These are phyloP conservation scores for Leccinum ponderosum DNA, from an alignment of 1,284 basidiomycete species.

Conservation along the genomic window DNA sequence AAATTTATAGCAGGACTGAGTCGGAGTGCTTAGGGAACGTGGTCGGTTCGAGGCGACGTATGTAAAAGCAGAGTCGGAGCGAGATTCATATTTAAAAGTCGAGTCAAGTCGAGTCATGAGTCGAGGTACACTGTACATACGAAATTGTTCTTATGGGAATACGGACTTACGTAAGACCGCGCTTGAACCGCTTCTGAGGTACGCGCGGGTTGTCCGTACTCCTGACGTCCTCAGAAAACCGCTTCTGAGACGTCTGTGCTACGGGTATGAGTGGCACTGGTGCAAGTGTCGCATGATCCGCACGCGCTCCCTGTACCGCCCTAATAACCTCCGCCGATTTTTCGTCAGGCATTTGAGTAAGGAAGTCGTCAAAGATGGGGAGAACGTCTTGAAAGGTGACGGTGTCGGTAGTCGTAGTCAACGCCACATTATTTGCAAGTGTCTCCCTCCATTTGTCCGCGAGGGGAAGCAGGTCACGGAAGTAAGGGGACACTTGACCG, in stretches of 20 bases:
- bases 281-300: no score
- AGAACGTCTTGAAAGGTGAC: not conserved
- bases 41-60: no score
- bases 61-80: not conserved
- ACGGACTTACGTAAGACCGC: not conserved
- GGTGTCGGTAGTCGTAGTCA: not conserved
- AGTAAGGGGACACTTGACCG: not conserved
- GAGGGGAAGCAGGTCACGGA: not conserved
- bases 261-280: no score
- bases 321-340: not conserved
- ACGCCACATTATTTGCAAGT: not conserved
- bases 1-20: not conserved
- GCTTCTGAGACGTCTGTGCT: not conserved
- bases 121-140: not conserved
- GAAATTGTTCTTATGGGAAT: not conserved
- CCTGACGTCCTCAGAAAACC: not conserved
- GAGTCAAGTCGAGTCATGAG: not conserved
- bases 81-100: not conserved
- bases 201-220: not conserved
- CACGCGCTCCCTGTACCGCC: not conserved
- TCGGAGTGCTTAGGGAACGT: no score
- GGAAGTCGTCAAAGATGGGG: not conserved
- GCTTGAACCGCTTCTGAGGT: not conserved
- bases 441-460: not conserved
- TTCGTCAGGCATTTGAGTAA: not conserved